phyloP scores from a whole-genome alignment of 2,329 filamentous ascomycete genomes.

The Fusarium transvaalense region DNA sequence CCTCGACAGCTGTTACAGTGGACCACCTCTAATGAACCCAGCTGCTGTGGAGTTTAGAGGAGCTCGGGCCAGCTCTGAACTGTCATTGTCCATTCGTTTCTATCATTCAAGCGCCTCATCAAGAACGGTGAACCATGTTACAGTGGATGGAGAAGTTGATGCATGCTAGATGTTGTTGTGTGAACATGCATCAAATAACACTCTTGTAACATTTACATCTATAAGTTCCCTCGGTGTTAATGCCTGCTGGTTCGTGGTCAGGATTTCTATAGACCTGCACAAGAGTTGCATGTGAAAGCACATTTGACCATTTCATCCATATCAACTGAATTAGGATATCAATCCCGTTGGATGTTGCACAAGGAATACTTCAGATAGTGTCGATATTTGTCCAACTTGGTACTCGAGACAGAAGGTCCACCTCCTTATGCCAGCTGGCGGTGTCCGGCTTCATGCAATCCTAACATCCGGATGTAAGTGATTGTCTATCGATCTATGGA shows the following conservation, averaged over 20 bases:
- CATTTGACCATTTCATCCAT: not conserved
- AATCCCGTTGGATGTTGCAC: not conserved
- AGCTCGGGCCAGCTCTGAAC: conserved; percentile 23
- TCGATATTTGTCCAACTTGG: not conserved
- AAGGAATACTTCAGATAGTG: not conserved
- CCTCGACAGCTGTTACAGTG: conserved; percentile 30
- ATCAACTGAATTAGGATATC: not conserved
- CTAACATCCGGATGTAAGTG: not conserved
- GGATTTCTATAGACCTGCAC: no score
- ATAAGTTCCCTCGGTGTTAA: not conserved
- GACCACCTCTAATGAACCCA: conserved; percentile 20
- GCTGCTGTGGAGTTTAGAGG: conserved; percentile 22
- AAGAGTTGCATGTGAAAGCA: conserved; percentile 12
- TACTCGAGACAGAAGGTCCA: not conserved
- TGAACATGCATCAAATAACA: not conserved
- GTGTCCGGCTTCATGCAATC: not conserved
- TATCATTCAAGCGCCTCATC: conserved; percentile 19
- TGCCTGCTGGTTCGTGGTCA: no score
- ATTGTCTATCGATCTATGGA: not conserved
- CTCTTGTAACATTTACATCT: not conserved
- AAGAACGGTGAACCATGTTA: conserved; percentile 13
- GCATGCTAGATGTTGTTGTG: not conserved
- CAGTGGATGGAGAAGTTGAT: conserved; percentile 5
- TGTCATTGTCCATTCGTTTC: conserved; percentile 22
- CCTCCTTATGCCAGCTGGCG: not conserved